phyloP scores from a whole-genome alignment of 2,329 filamentous ascomycete genomes.

The Monilinia laxa region DNA sequence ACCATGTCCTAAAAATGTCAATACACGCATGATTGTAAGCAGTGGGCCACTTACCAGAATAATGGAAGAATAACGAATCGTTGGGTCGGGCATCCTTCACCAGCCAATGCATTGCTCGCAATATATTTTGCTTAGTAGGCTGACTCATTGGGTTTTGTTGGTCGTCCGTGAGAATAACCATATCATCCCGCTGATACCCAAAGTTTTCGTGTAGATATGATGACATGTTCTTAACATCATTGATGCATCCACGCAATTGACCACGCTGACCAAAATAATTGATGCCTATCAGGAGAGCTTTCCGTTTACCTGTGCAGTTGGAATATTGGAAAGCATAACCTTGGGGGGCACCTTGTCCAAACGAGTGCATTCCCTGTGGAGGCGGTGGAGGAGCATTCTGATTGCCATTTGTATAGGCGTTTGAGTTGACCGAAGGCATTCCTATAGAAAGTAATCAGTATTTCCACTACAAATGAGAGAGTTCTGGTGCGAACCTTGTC shows the following conservation, averaged over 20 bases:
- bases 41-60: slow-evolving; percentile 65
- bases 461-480: neutral
- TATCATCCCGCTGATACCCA: slow-evolving; percentile 90
- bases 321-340: slow-evolving; percentile 89
- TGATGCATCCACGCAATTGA: slow-evolving; percentile 90
- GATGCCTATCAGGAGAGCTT: slow-evolving; percentile 89
- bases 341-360: slow-evolving; percentile 77
- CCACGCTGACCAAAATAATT: slow-evolving; percentile 95
- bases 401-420: slow-evolving; percentile 57
- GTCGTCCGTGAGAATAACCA: slow-evolving; percentile 95
- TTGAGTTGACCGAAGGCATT: slow-evolving; percentile 48
- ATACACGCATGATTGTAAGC: slow-evolving; percentile 27
- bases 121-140: slow-evolving; percentile 91
- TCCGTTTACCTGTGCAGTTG: slow-evolving; percentile 81
- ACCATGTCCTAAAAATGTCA: slow-evolving; percentile 60
- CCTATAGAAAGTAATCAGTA: slow-evolving; percentile 35
- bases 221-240: slow-evolving; percentile 97
- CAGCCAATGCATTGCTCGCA: slow-evolving; percentile 96
- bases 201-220: slow-evolving; percentile 85
- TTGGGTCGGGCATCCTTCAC: slow-evolving; percentile 91
- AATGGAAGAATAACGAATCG: slow-evolving; percentile 96
- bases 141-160: slow-evolving; percentile 97
- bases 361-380: slow-evolving; percentile 69
- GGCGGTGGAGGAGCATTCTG: slow-evolving; percentile 61
- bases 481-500: slow-evolving; percentile 48